Evolutionary conservation across 1,139 yeast genomes (phyloP), one percentile per base, ranked within the genome.

Genomic region (Geotrichum restrictum): DNA sequence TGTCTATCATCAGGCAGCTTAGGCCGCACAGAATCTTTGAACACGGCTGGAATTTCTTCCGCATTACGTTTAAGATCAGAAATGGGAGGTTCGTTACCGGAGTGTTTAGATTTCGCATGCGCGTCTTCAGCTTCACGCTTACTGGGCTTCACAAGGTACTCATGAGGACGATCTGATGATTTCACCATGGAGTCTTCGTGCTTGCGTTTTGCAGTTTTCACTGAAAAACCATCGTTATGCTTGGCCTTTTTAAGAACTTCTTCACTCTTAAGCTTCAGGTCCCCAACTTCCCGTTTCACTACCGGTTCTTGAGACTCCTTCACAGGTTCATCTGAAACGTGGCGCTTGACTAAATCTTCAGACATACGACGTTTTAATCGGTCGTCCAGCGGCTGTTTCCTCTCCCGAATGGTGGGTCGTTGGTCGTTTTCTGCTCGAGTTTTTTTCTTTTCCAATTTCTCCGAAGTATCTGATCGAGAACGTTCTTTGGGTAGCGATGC

Each of bases 391-490:
- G 2, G 37, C n/a, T 34, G 37, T 13, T 38, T 19, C 24, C 22
- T 38, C 10, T 38, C 41, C 11, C 41, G 24, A 14, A 13, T 13
- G 40, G 4, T 24, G 16, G 19, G 29, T 40, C 19, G 32, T 24
- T 14, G 37, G 37, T 24, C 50, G 45, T 39, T 47, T 31, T 39
- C 41, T 39, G 19, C 29, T 6, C 24, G 24, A 32, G 39, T 14
- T 19, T 32, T 46, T 38, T 31, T 47, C 51, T 39, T 34, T 14
- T 34, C 29, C 16, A 33, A 21, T 18, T 39, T 34, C 36, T 36
- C 33, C 8, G 27, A 37, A 22, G 3, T n/a, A 8, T 43, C 47
- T 24, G 8, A 24, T 6, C 21, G 19, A 32, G 24, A 24, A n/a
- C 31, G 27, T 16, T 32, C 47, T 33, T 43, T 43, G n/a, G 5